Base-by-base conservation (phyloP, 805 yeast genomes). In the Pichia insulana region DNA sequence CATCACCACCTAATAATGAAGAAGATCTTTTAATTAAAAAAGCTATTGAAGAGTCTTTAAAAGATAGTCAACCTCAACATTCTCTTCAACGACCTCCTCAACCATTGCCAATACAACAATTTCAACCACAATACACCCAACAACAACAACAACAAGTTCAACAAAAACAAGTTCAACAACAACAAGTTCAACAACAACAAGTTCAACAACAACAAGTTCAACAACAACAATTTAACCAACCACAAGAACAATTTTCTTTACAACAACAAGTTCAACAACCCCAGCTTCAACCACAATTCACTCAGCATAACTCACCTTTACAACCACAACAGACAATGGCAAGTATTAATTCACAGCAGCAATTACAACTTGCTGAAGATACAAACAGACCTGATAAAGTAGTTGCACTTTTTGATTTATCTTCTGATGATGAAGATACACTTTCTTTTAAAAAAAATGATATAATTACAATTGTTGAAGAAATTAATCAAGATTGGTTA, bases 401-500 rank as follows among this genome's bases (percentile, higher is more conserved):
- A 1, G 72, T 82, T 38, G 97, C 97, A 0, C 64, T 92, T 39
- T 92, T 86, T 55, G 96, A 88, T 57, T 69, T 89, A 31, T 67
- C 73, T 4, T 76, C 94, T 2, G 69, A 74, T 35, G 97, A 88
- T 54, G 81, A 81, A 2, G 96, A 89, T 47, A 97, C 92, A 50
- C 70, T 90, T 35, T 79, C 95, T 2, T 90, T 92, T 63, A 69
- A 78, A 39, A 80, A 80, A 54, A 97, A 96, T 33, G 97, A 90
- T 57, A 69, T 86, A 12, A 89, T 90, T 38, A 80, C 82, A 1
- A 95, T 92, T 1, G 69, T 89, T 30, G 97, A 89, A 53, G 72
- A 82, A 13, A 95, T 84, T 6, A 89, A 88, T 59, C 72, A 85
- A 48, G 97, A 90, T 56, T 90, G 98, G 98, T 85, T 96, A 82